Evolutionary conservation across 768 basidiomycete genomes (phyloP).

Genomic region (Jaapia argillacea): DNA sequence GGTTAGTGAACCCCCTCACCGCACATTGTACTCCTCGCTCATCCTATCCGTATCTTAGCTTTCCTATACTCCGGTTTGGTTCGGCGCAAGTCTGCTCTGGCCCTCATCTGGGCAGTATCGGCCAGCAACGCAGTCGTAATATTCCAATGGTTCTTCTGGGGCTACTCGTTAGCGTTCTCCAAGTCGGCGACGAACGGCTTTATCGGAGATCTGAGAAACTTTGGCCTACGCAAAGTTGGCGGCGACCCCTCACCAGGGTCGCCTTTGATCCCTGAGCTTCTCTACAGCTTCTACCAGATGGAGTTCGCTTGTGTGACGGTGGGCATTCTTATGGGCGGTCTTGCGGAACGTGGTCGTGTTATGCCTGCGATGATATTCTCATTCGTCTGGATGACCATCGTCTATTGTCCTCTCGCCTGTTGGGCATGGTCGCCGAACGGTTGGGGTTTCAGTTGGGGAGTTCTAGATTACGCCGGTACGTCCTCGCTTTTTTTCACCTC

Average conservation of each 20-base stretch:
- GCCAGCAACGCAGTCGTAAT: slow-evolving; percentile 69
- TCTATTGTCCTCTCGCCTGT: slow-evolving; percentile 81
- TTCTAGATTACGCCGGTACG: slow-evolving; percentile 85
- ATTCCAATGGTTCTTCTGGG: slow-evolving; percentile 78
- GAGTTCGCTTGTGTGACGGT: slow-evolving; percentile 80
- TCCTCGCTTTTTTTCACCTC: slow-evolving; percentile 33
- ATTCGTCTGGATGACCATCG: slow-evolving; percentile 80
- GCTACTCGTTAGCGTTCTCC: slow-evolving; percentile 81
- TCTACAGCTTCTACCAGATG: slow-evolving; percentile 85
- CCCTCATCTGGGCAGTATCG: slow-evolving; percentile 67
- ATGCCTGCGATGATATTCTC: slow-evolving; percentile 73
- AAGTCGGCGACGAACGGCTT: slow-evolving; percentile 62
- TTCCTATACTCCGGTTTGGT: slow-evolving; percentile 69
- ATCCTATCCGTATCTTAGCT: slow-evolving; percentile 24
- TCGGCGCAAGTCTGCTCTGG: slow-evolving; percentile 59
- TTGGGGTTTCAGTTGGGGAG: slow-evolving; percentile 81
- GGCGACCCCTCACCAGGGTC: slow-evolving; percentile 69
- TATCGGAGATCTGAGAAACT: slow-evolving; percentile 74
- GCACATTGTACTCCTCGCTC: slow-evolving; percentile 3
- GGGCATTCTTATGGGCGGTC: slow-evolving; percentile 65
- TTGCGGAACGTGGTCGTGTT: slow-evolving; percentile 82
- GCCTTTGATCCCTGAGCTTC: slow-evolving; percentile 68
- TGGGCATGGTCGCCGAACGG: slow-evolving; percentile 80
- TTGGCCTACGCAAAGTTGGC: slow-evolving; percentile 66
- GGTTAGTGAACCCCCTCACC: slow-evolving; percentile 26